Percentiles rank a stretch among this genome's conserved stretches.
Evolutionary conservation across 371 early-diverging fungal species (phyloP).

Genomic region (Nematocida sp.): DNA sequence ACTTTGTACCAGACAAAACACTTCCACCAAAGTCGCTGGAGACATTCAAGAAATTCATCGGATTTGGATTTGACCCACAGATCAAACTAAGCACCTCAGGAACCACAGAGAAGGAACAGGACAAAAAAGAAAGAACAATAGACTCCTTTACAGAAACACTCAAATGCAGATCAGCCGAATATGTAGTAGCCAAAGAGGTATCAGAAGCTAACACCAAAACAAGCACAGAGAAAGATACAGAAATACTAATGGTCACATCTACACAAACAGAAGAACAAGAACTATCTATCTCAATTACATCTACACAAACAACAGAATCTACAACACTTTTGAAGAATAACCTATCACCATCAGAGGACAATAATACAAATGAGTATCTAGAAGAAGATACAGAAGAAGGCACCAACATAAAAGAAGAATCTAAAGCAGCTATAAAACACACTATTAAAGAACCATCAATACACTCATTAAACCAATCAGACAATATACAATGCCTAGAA

Average conservation of each 20-base stretch:
- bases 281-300: too few relatives aligned
- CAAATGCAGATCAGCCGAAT: too few relatives aligned
- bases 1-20: slow-evolving; percentile 65
- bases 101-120: not conserved
- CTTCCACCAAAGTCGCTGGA: slow-evolving; percentile 18
- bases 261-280: too few relatives aligned
- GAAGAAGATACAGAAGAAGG: not conserved
- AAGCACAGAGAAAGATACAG: not conserved
- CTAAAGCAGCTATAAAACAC: not conserved
- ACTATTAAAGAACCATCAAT: not conserved
- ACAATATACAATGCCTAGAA: not conserved
- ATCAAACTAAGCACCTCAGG: not conserved
- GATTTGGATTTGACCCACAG: slow-evolving; percentile 63
- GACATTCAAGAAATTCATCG: slow-evolving; percentile 58
- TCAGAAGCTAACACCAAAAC: not conserved
- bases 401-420: not conserved
- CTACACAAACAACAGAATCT: too few relatives aligned
- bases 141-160: too few relatives aligned
- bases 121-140: not conserved
- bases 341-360: too few relatives aligned
- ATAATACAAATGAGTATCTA: too few relatives aligned
- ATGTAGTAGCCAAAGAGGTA: not conserved
- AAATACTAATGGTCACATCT: too few relatives aligned
- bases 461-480: not conserved
- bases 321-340: too few relatives aligned